Base-by-base conservation (phyloP, 371 early-diverging fungal species). In the Mortierella sp. region DNA sequence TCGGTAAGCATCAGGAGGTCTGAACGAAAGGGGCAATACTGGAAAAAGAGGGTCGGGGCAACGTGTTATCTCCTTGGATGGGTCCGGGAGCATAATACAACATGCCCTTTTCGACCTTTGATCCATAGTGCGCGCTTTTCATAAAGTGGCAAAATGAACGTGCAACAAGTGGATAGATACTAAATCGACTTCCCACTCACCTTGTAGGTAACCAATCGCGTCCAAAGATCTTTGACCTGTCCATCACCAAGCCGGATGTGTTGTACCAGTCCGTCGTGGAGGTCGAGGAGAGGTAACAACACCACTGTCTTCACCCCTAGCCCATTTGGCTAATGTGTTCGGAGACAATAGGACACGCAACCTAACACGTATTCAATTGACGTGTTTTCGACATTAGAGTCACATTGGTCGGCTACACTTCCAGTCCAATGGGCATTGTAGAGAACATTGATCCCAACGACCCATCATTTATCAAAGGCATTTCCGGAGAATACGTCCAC, bases 191-290 rank as follows among this genome's bases (percentile, higher is more conserved):
- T 54, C 71, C 24, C 70, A 4, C 46, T 28, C 50, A 37, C 73
- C 61, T 34, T 61, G 5, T 19, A 97, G 98, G 98, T 59, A 97
- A 97, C 83, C 98, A 99, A 87, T 90, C 97, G 19, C 91, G 99
- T 24, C 98, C 98, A 16, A 94, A 93, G 76, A 97, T 99, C 75
- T 99, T 99, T 89, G 98, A 98, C 83, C 90, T 99, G 57, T 89
- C 95, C 1, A 96, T 98, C 75, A 81, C 80, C 21, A 93, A 93
- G 72, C 97, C 96, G 2, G 96, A 94, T 64, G 95, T 96, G 0
- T 90, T 99, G n/a, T 97, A 98, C 81, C 91, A 93, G 67, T 78
- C 89, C 6, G 98, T 98, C 3, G 88, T 98, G 1, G 97, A 98
- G 86, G 89, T 98, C 10, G 96, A 97, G 79, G 98, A 98, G 82